These are phyloP conservation scores for Dovyalis caffra DNA, from an alignment of 345 rosid species.

Conservation along the genomic window DNA sequence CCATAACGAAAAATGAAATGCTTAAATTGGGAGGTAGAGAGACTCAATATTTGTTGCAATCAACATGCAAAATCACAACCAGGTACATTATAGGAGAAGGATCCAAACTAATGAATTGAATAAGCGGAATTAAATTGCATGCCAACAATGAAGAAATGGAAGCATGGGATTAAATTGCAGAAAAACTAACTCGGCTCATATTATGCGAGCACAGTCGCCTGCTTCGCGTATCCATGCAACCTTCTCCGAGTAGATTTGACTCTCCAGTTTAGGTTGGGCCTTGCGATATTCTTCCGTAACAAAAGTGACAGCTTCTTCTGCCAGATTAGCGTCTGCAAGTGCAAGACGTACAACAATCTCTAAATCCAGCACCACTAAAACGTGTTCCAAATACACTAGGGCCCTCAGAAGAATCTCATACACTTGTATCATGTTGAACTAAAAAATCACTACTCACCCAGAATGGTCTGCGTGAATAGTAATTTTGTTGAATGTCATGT, in stretches of 20 bases:
- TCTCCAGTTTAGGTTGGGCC: conserved; percentile 63
- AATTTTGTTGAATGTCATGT: too few relatives aligned
- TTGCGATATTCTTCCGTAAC: conserved; percentile 57
- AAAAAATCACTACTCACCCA: too few relatives aligned
- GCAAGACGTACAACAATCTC: conserved; percentile 95
- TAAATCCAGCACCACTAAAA: conserved; percentile 92
- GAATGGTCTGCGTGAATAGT: too few relatives aligned
- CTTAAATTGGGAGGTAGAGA: too few relatives aligned
- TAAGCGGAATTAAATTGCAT: too few relatives aligned
- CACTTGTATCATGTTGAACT: conserved; percentile 76
- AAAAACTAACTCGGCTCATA: conserved; percentile 26
- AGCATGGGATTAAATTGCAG: too few relatives aligned
- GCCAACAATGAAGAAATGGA: too few relatives aligned
- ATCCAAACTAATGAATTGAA: too few relatives aligned
- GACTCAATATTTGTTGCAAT: too few relatives aligned
- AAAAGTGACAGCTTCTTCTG: conserved; percentile 63
- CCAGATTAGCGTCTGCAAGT: conserved; percentile 54
- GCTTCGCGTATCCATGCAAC: conserved; percentile 69
- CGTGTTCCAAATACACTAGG: conserved; percentile 86
- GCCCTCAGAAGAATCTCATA: conserved; percentile 56
- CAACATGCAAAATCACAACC: too few relatives aligned
- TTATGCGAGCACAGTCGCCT: conserved; percentile 64
- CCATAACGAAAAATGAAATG: too few relatives aligned
- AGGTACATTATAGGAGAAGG: too few relatives aligned
- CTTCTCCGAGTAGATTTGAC: conserved; percentile 39